A percentile compares a stretch with the other conserved stretches of the same genome.
These are phyloP conservation scores for Cladophialophora exuberans DNA, from an alignment of 2,329 filamentous ascomycete genomes.

Conservation along the genomic window DNA sequence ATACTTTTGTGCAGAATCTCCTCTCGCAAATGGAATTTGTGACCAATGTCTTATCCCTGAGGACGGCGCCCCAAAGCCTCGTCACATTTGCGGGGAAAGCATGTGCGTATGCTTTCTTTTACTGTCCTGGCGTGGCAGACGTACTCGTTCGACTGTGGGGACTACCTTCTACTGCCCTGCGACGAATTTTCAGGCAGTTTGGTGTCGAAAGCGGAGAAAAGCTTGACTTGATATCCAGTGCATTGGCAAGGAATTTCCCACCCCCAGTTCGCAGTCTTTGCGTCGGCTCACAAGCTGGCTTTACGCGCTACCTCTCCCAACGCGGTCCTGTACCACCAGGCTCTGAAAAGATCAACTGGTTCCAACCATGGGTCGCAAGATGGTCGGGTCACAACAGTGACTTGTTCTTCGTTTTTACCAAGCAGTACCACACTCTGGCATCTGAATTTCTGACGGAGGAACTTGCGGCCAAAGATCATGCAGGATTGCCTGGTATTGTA, in stretches of 20 bases:
- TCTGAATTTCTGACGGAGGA: constrained; percentile 70
- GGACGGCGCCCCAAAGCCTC: constrained; percentile 70
- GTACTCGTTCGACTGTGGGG: constrained; percentile 82
- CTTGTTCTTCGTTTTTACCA: constrained; percentile 87
- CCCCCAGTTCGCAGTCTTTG: constrained; percentile 63
- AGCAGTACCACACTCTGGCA: constrained; percentile 79
- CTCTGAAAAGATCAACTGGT: constrained; percentile 77
- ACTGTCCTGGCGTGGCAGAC: constrained; percentile 83
- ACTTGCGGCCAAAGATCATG: constrained; percentile 57
- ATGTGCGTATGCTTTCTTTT: constrained; percentile 91
- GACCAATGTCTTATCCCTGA: constrained; percentile 84
- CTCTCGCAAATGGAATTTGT: constrained; percentile 82
- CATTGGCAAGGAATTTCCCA: constrained; percentile 72
- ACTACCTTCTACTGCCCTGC: constrained; percentile 68
- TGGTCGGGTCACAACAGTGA: constrained; percentile 90
- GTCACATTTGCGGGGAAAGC: constrained; percentile 89
- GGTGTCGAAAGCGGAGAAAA: constrained; percentile 57
- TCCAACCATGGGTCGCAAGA: constrained; percentile 78
- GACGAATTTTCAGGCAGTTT: constrained; percentile 72
- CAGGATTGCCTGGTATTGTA: constrained; percentile 75
- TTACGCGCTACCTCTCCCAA: constrained; percentile 64
- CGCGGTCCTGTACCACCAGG: constrained; percentile 69
- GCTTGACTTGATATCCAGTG: constrained; percentile 59
- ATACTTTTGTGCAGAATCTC: constrained; percentile 82
- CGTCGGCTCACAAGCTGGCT: constrained; percentile 65